Percentiles rank a stretch among this genome's conserved stretches.
Conservation (phyloP, 1,284 basidiomycete species). For the Farysia itapuensis region DNA sequence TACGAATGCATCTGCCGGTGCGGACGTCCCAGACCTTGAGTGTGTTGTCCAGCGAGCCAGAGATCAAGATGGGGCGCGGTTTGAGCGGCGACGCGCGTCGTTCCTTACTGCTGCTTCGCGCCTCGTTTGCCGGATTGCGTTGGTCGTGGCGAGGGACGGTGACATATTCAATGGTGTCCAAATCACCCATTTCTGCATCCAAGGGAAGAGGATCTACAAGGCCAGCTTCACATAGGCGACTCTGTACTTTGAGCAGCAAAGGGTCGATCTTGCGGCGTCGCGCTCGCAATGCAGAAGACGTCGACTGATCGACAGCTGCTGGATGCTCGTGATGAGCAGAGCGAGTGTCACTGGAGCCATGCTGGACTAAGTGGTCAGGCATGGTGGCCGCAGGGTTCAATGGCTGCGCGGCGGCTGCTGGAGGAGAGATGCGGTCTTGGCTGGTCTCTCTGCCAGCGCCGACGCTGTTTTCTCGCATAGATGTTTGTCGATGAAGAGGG, state of each 20-base stretch:
- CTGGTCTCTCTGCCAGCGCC: slow-evolving; percentile 6
- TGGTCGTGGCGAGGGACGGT: not conserved
- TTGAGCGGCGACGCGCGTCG: not conserved
- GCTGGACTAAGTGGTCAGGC: not conserved
- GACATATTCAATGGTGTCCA: slow-evolving; percentile 21
- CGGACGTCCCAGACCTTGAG: slow-evolving; percentile 96
- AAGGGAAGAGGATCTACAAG: slow-evolving; percentile 48
- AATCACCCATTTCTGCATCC: slow-evolving; percentile 52
- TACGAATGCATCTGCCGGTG: slow-evolving; percentile 74
- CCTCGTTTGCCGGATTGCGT: slow-evolving; percentile 2
- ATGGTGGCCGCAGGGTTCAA: not conserved
- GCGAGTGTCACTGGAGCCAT: not conserved
- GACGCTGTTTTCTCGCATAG: not conserved
- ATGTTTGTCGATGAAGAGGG: slow-evolving; percentile 4
- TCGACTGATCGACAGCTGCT: no score
- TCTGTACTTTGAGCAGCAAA: slow-evolving; percentile 39
- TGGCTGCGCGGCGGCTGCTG: not conserved
- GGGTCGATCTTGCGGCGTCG: slow-evolving; percentile 42
- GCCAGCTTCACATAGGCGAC: slow-evolving; percentile 46
- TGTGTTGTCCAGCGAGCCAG: slow-evolving; percentile 91
- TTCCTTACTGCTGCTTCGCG: slow-evolving; percentile 1
- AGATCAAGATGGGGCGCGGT: slow-evolving; percentile 71
- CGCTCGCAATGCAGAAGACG: no score
- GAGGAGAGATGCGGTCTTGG: no score
- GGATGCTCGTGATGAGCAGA: not conserved